Evolutionary conservation across 257 asterid species (phyloP).

Genomic region (Salvia miltiorrhiza): DNA sequence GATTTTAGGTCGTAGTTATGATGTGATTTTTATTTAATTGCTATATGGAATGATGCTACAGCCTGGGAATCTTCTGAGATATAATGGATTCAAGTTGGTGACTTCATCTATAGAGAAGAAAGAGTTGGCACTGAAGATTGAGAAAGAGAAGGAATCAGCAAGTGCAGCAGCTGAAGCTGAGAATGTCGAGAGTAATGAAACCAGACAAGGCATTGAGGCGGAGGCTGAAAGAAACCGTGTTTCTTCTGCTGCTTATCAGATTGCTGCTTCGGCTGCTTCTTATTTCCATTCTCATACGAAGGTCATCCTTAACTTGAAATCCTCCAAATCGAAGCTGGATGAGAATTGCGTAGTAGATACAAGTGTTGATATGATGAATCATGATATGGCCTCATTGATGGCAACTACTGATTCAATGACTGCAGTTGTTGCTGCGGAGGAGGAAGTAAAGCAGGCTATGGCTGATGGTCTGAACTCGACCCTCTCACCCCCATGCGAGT

Average conservation of each 20-base stretch:
- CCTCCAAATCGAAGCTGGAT: conserved; percentile 30
- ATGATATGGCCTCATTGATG: conserved; percentile 65
- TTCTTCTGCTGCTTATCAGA: conserved; percentile 64
- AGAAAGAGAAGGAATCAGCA: conserved; percentile 36
- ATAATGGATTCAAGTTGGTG: conserved; percentile 43
- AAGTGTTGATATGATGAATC: conserved; percentile 25
- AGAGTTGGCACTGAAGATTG: conserved; percentile 44
- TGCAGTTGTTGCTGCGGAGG: conserved; percentile 89
- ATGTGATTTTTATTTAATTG: not conserved
- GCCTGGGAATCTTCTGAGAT: conserved; percentile 58
- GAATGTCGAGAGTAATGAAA: conserved; percentile 20
- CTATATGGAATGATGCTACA: conserved; percentile 22
- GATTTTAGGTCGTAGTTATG: not conserved
- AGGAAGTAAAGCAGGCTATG: conserved; percentile 91
- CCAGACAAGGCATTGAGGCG: conserved; percentile 16
- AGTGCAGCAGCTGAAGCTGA: conserved; percentile 5
- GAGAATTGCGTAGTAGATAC: conserved; percentile 22
- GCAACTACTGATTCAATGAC: conserved; percentile 81
- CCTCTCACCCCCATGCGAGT: conserved; percentile 78
- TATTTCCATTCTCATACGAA: conserved; percentile 70
- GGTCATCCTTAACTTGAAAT: conserved; percentile 56
- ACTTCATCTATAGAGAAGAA: conserved; percentile 75
- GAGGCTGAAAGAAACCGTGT: conserved; percentile 28
- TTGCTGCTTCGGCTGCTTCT: conserved; percentile 91
- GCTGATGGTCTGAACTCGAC: conserved; percentile 87